Conservation (phyloP, 2,329 filamentous ascomycete genomes). For the Fonsecaea multimorphosa region DNA sequence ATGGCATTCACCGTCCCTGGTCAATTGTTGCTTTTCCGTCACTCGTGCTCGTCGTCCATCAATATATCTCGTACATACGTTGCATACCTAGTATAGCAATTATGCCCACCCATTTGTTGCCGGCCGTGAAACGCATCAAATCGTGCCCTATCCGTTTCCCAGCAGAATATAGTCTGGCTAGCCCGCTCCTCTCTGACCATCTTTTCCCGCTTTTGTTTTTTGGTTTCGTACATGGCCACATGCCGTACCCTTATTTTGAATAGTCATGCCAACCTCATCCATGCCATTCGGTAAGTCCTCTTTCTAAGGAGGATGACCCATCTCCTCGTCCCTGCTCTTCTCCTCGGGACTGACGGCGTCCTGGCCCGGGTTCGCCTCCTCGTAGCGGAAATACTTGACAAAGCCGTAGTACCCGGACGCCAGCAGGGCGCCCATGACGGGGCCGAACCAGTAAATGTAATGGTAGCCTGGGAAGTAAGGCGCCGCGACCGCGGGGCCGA, state of each 20-base stretch:
- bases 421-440: conserved; percentile 52
- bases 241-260: too few relatives aligned
- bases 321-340: conserved; percentile 17
- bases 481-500: conserved; percentile 54
- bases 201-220: too few relatives aligned
- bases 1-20: too few relatives aligned
- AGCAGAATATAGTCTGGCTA: too few relatives aligned
- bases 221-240: too few relatives aligned
- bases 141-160: too few relatives aligned
- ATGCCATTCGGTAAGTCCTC: too few relatives aligned
- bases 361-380: conserved; percentile 56
- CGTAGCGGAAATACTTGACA: conserved; percentile 52
- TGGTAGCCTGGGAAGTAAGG: conserved; percentile 54
- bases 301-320: background rate
- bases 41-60: background rate
- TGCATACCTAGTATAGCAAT: too few relatives aligned
- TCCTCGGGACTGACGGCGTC: conserved; percentile 49
- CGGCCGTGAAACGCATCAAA: too few relatives aligned
- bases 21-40: background rate
- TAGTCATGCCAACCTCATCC: too few relatives aligned
- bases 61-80: too few relatives aligned
- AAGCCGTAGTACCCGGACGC: conserved; percentile 57
- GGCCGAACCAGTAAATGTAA: conserved; percentile 49
- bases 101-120: background rate
- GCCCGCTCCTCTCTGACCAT: too few relatives aligned